Base-by-base conservation (phyloP, 2,329 filamentous ascomycete species). In the Tolypocladium tundrense region DNA sequence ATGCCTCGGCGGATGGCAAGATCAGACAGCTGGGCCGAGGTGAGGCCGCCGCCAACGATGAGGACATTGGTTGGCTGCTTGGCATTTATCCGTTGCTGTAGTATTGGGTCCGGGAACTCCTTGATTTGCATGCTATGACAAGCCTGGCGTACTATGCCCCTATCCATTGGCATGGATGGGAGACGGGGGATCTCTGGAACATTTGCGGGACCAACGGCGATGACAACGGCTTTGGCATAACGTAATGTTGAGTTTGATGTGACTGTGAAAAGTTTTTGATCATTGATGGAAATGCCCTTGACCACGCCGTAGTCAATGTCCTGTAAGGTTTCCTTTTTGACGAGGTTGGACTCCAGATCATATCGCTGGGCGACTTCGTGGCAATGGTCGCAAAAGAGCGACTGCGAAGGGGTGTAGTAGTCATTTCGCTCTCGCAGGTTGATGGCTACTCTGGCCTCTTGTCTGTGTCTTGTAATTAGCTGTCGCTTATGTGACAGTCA, bases 1-100 rank as follows among this genome's bases (percentile, higher is more conserved):
- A 90, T 84, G 0, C 88, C 87, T 31, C 78, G 77, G 10, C 81
- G 79, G 58, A 91, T 73, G 1, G 83, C 83, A 53, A 88, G 76
- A 65, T 91, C 87, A 0, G 84, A 78, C 21, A 92, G 76, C 68
- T 93, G 90, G 0, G 88, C 87, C 27, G 87, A 88, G 0, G 89
- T 91, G 4, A 93, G 73, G 0, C 90, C 90, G 1, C 89, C 90
- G 2, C 88, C 88, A 5, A 93, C 78, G 10, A 93, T 79, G 9
- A 91, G 76, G 9, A 92, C 70, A 60, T 86, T 85, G 0, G 86
- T 89, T n/a, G 69, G 61, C 58, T 70, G 66, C 6, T 72, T 72
- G 1, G 72, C 69, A 7, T 74, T 72, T 11, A 90, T 82, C 58
- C 83, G 84, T 0, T 70, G 64, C 21, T 71, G 69, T 1, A 90